Percentiles rank a stretch among this genome's conserved stretches.
Evolutionary conservation across 2,329 filamentous ascomycete species (phyloP).

Genomic region (Trematosphaeria pertusa): DNA sequence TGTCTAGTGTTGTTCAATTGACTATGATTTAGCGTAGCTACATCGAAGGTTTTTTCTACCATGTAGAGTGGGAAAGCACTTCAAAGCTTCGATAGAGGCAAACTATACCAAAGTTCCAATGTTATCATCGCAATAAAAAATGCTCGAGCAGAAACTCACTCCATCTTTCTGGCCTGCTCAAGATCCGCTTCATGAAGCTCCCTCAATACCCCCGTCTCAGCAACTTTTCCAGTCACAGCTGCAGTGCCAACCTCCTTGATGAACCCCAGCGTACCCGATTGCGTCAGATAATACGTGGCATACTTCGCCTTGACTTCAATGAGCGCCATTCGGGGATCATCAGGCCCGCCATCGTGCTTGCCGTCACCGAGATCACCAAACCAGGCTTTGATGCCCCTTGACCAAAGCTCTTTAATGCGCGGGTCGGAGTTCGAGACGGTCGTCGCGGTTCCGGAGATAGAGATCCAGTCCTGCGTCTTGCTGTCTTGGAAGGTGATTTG

Average conservation of each 20-base stretch:
- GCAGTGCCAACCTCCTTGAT: constrained; percentile 50
- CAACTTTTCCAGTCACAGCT: constrained; percentile 48
- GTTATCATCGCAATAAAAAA: no score
- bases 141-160: no score
- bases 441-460: constrained; percentile 52
- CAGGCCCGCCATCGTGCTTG: constrained; percentile 53
- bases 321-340: constrained; percentile 57
- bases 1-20: no score
- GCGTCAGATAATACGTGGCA: constrained; percentile 49
- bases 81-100: no score
- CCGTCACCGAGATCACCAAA: constrained; percentile 60
- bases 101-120: no score
- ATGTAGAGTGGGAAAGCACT: no score
- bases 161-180: constrained; percentile 43
- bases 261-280: constrained; percentile 45
- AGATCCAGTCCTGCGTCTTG: constrained; percentile 57
- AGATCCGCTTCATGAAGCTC: constrained; percentile 59
- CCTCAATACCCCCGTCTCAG: constrained; percentile 52
- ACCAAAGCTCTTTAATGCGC: constrained; percentile 57
- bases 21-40: no score
- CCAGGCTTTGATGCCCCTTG: constrained; percentile 51
- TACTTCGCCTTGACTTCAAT: constrained; percentile 50
- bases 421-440: constrained; percentile 54
- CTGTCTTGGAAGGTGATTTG: constrained; percentile 57
- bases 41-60: no score